These are phyloP conservation scores for Bonia amplexicaulis DNA, from an alignment of 176 grass and related monocot species.

Conservation along the genomic window DNA sequence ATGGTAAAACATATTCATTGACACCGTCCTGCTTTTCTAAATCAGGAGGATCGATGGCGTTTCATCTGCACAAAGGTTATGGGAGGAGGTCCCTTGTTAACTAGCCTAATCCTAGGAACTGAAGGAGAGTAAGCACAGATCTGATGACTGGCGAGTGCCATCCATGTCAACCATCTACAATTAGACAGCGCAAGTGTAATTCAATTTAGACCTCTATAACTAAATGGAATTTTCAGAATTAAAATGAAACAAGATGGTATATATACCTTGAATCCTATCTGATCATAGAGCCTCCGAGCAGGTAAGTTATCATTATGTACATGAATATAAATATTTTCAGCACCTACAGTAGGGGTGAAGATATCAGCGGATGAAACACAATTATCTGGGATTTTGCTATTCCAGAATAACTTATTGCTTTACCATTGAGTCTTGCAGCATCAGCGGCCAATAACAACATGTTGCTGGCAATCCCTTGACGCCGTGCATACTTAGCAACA, in stretches of 20 bases:
- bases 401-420: conserved; percentile 12
- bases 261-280: conserved; percentile 67
- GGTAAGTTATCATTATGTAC: conserved; percentile 61
- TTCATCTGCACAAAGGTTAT: conserved; percentile 28
- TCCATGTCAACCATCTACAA: conserved; percentile 47
- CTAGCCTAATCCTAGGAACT: conserved; percentile 23
- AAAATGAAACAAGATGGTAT: neutral
- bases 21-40: conserved; percentile 37
- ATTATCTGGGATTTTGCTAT: neutral
- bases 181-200: neutral
- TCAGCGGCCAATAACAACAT: conserved; percentile 68
- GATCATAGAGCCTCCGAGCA: conserved; percentile 53
- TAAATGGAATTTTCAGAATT: neutral
- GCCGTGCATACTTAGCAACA: conserved; percentile 65
- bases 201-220: neutral
- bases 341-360: conserved; percentile 30
- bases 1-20: conserved; percentile 7
- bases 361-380: neutral
- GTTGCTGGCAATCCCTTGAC: conserved; percentile 69
- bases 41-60: conserved; percentile 20
- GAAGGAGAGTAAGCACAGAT: conserved; percentile 53
- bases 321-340: conserved; percentile 54
- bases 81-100: neutral
- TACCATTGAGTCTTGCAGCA: conserved; percentile 60
- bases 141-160: conserved; percentile 6